A percentile compares a stretch with the other conserved stretches of the same genome.
Conservation (phyloP, 495 filamentous ascomycete genomes). For the Tuber microsphaerosporum region DNA sequence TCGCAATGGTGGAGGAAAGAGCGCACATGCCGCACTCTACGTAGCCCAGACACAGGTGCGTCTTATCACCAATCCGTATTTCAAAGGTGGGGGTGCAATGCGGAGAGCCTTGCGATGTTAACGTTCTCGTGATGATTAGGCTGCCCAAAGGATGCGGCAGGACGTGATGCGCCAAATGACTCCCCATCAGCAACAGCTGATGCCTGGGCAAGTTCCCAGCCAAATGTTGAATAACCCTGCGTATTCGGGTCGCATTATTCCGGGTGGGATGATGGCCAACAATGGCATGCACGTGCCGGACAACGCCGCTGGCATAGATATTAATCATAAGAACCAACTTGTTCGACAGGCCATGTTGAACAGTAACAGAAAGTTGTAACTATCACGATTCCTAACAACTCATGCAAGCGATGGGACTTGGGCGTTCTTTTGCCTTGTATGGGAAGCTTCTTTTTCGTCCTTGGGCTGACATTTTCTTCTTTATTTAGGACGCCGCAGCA, state of each 20-base stretch:
- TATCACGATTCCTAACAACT: constrained; percentile 24
- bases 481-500: constrained; percentile 53
- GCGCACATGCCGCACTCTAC: constrained; percentile 45
- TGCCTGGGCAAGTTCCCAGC: constrained; percentile 39
- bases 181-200: constrained; percentile 52
- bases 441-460: constrained; percentile 19
- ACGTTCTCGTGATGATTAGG: constrained; percentile 8
- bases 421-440: constrained; percentile 17
- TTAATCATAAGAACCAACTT: constrained; percentile 49
- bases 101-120: not conserved
- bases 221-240: constrained; percentile 44
- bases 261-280: constrained; percentile 50
- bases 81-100: not conserved
- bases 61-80: constrained; percentile 14
- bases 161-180: constrained; percentile 63
- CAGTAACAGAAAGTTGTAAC: constrained; percentile 57
- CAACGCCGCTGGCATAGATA: constrained; percentile 26
- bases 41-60: constrained; percentile 74
- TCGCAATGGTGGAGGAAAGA: constrained; percentile 43
- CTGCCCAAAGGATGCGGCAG: constrained; percentile 45
- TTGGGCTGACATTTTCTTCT: constrained; percentile 19
- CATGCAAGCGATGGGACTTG: constrained; percentile 14
- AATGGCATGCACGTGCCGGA: constrained; percentile 35
- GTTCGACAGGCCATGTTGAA: constrained; percentile 72
- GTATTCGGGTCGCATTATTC: constrained; percentile 52